Evolutionary conservation across 352 stramenopile species (phyloP), one percentile per base, ranked within the genome.

Genomic region (Phytophthora brassicae): DNA sequence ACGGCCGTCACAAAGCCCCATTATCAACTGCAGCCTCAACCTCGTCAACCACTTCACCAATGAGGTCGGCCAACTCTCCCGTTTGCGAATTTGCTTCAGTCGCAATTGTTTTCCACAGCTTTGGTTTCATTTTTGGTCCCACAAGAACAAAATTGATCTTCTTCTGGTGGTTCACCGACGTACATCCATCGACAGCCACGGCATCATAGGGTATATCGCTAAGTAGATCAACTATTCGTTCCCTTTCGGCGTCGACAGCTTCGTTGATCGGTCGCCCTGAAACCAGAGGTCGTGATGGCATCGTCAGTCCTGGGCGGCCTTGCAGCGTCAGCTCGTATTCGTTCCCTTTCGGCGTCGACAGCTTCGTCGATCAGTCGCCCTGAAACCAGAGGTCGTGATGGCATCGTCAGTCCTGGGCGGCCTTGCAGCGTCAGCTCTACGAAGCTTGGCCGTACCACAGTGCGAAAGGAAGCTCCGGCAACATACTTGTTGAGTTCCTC

Each of bases 141-240:
- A 36, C 16, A 13, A 61, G 20, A 4, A 46, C 22, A 42, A 42
- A 33, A 33, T 54, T 54, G 2, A 61, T 14, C 23, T 29, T 46
- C 22, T 61, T 61, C 33, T 48, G 7, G 33, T 54, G 53, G 20
- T 17, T 28, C 14, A 31, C 35, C 1, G 41, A 29, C 9, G 38
- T 51, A 24, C 26, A 50, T 7, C 26, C 38, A 43, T 51, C 39
- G n/a, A 44, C 12, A 0, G 9, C 17, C 4, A 50, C 26, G 4
- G 26, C 4, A 31, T 9, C 26, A 8, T 31, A 31, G 4, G 26
- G 26, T 31, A 9, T 31, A 31, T 31, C 8, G 26, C 26, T 4
- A 8, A 31, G 26, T 8, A 9, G 26, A 8, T 31, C 26, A 4
- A 31, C 26, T 8, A 31, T 9, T 9, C 26, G 26, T 31, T 31